A percentile compares a stretch with the other conserved stretches of the same genome.
These are phyloP conservation scores for Leishmania aethiopica DNA, from an alignment of 208 protist genomes.

Conservation along the genomic window DNA sequence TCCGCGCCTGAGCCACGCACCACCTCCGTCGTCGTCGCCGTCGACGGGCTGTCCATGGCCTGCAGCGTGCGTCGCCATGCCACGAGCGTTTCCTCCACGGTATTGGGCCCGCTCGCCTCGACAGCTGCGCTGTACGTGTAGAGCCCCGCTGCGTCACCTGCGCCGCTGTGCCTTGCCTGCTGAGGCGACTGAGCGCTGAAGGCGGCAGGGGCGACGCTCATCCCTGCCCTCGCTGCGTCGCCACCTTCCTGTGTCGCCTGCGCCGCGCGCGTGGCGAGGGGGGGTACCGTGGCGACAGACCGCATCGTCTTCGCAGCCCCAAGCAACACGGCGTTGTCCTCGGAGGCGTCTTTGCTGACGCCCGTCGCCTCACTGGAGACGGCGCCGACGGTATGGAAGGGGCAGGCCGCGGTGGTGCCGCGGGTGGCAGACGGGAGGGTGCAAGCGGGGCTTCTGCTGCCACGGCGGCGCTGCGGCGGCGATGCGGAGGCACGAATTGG, in stretches of 20 bases:
- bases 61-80: constrained; percentile 21
- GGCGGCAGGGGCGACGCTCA: background rate
- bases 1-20: background rate
- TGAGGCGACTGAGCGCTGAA: background rate
- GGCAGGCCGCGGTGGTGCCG: background rate
- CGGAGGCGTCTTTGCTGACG: background rate
- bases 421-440: background rate
- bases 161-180: background rate
- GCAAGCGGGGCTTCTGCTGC: background rate
- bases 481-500: too few species aligned
- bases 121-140: constrained; percentile 29
- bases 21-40: background rate
- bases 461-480: background rate
- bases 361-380: background rate
- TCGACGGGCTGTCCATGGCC: constrained; percentile 4
- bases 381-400: background rate
- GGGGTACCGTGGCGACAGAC: background rate
- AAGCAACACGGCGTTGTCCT: background rate
- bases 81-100: constrained; percentile 4
- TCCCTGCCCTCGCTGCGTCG: background rate
- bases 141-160: background rate
- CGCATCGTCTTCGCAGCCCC: background rate
- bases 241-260: background rate
- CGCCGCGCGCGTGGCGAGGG: background rate
- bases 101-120: background rate